Evolutionary conservation across 192 early-diverging fungal genomes (phyloP), one percentile per base, ranked within the genome.

Genomic region (Backusella liffmaniae): DNA sequence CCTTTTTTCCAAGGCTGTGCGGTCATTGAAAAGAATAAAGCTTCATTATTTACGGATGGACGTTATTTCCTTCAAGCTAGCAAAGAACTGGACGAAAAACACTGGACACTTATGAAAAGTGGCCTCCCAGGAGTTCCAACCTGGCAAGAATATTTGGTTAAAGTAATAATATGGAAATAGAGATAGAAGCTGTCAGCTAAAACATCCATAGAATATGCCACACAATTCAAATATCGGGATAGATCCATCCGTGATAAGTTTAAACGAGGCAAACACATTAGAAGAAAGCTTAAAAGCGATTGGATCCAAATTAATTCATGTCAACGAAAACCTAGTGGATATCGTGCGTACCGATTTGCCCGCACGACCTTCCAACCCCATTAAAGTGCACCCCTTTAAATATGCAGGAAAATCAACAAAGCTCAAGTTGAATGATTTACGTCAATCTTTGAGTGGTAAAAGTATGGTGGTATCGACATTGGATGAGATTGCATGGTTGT

Each of bases 401-500:
- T 96, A 94, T 77, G 81, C 76, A 35, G 76, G 76, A 7, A 77
- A 77, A 34, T 32, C 42, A 9, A 34, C 53, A 2, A 36, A 51
- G 13, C 90, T 89, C n/a, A 96, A 98, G 86, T 87, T 96, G 34
- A 76, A 76, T 15, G 85, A 86, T 10, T 78, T 98, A 56, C 92
- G 92, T 53, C 86, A 85, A 34, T 75, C 83, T 46, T 79, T 95
- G 21, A 79, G 84, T 49, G 67, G 34, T 18, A 88, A 91, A 72
- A 86, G 92, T 34, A 89, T 95, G 66, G 90, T 96, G 0, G 89
- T 96, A 1, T 89, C 96, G 7, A 92, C 89, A 7, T 84, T 99
- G 67, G 97, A 97, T 83, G 97, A 98, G 83, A 90, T 98, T 73
- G 94, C 94, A 0, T 98, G 97, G 97, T 86, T 99, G 56, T 94